Base-by-base conservation (phyloP, 1,139 yeast species). In the Yamadazyma songkhlaensis region DNA sequence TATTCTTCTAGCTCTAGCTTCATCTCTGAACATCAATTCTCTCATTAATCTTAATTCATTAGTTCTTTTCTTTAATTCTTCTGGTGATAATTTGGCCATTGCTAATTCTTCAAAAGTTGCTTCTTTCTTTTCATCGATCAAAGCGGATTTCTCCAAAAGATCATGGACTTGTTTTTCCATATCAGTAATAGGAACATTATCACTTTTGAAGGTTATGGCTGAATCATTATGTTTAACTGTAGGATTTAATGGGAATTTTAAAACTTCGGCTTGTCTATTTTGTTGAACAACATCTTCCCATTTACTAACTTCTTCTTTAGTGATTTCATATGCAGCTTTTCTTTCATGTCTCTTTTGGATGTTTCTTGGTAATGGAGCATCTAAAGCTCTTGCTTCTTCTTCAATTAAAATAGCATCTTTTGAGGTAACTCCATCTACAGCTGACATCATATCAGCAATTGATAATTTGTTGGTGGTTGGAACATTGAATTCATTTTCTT, bases 21-120 rank as follows among this genome's bases (percentile, higher is more conserved):
- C 97, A 54, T 92, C 97, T 54, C 97, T 77, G 64, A 89, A 92
- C 95, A 92, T 87, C 46, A 92, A 74, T 55, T 92, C 98, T 47
- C 98, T 77, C 97, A 89, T 89, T 53, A 84, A 63, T 50, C 97
- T 76, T 48, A 92, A 74, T 60, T 92, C 96, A 41, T 79, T 77
- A 10, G 95, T 84, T 47, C 95, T 77, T 55, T 81, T 79, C 43
- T 71, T 68, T 64, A 90, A 65, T 37, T 94, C 98, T 45, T 85
- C 95, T 21, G 84, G 77, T 0, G 94, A 74, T 58, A 92, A 62
- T 50, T 84, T 82, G 2, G 94, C 88, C n/a, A 84, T 77, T 10
- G 88, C 92, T 31, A 88, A 75, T 42, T 90, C 89, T 59, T 92
- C 97, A 59, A 89, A 90, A 3, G 86, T 80, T 9, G 92, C 79